Evolutionary conservation across 2,329 filamentous ascomycete species (phyloP).

Genomic region (Phialophora chinensis): DNA sequence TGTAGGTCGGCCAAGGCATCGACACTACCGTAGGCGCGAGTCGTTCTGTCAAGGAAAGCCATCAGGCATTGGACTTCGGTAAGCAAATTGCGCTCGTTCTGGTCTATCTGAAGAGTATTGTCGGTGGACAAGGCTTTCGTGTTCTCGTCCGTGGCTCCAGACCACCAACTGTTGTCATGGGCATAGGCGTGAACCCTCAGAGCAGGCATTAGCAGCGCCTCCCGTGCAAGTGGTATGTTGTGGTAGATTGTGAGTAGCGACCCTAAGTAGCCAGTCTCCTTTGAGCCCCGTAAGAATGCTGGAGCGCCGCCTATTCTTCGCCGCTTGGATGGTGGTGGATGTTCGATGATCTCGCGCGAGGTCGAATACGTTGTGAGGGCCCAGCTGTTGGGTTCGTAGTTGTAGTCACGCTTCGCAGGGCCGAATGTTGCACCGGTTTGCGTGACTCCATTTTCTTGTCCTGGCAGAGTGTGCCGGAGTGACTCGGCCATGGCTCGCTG

Average conservation of each 20-base stretch:
- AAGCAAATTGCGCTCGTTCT: constrained; percentile 53
- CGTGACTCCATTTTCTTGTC: constrained; percentile 63
- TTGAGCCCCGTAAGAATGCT: constrained; percentile 63
- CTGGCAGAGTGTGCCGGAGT: constrained; percentile 49
- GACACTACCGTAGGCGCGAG: constrained; percentile 64
- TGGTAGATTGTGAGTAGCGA: constrained; percentile 67
- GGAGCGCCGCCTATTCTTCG: constrained; percentile 58
- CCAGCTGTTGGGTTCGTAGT: constrained; percentile 63
- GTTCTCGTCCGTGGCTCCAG: constrained; percentile 58
- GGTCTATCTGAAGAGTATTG: constrained; percentile 44
- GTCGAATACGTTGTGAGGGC: constrained; percentile 59
- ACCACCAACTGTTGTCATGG: constrained; percentile 66
- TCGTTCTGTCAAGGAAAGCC: constrained; percentile 64
- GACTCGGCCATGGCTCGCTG: constrained; percentile 56
- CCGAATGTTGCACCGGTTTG: constrained; percentile 55
- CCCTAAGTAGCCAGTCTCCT: constrained; percentile 60
- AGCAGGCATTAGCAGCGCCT: constrained; percentile 60
- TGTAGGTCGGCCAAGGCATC: constrained; percentile 57
- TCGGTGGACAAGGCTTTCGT: constrained; percentile 58
- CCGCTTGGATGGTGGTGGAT: constrained; percentile 58
- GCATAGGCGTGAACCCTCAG: constrained; percentile 59
- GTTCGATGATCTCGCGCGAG: constrained; percentile 60
- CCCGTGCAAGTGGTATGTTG: constrained; percentile 63
- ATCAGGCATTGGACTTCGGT: constrained; percentile 66
- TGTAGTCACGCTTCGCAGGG: constrained; percentile 58